A percentile compares a stretch with the other conserved stretches of the same genome.
These are phyloP conservation scores for Neurospora intermedia DNA, from an alignment of 495 filamentous ascomycete genomes.

Conservation along the genomic window DNA sequence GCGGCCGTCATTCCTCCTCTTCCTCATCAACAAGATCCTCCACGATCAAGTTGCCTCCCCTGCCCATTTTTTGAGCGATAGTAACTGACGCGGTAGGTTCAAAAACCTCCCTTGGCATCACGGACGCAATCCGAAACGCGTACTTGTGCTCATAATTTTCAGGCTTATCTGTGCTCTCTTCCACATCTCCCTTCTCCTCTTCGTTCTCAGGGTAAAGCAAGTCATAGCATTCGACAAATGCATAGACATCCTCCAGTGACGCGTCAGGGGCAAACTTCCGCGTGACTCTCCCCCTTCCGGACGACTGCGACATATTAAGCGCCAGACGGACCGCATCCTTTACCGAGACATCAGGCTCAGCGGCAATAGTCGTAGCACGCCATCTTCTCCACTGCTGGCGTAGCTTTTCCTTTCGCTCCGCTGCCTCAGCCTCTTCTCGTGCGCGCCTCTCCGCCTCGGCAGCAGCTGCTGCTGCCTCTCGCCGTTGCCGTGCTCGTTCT, in stretches of 20 bases:
- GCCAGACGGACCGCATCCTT: conserved; percentile 73
- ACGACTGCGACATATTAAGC: conserved; percentile 61
- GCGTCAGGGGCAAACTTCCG: conserved; percentile 56
- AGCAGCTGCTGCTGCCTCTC: conserved; percentile 62
- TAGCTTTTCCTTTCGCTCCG: conserved; percentile 45
- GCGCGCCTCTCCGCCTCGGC: conserved; percentile 45
- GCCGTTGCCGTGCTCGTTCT: conserved; percentile 61
- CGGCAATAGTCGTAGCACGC: conserved; percentile 54
- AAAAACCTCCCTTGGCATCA: conserved; percentile 72
- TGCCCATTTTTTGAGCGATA: conserved; percentile 62
- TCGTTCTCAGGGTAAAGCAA: conserved; percentile 32
- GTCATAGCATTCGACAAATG: conserved; percentile 90
- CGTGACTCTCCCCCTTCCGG: conserved; percentile 52
- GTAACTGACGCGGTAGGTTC: conserved; percentile 52
- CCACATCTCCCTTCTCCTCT: conserved; percentile 13
- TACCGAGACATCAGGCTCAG: conserved; percentile 54
- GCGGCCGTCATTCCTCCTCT: conserved; percentile 18
- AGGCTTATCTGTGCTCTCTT: conserved; percentile 36
- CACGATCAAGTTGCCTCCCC: conserved; percentile 81
- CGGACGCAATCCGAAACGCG: conserved; percentile 66
- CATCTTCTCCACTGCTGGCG: conserved; percentile 67
- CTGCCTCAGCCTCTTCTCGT: conserved; percentile 50
- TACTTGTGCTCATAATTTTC: conserved; percentile 67
- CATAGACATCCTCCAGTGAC: conserved; percentile 80
- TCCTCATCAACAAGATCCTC: conserved; percentile 39